These are phyloP conservation scores for Fusarium tanahbumbuense DNA, from an alignment of 2,329 filamentous ascomycete genomes.

Conservation along the genomic window DNA sequence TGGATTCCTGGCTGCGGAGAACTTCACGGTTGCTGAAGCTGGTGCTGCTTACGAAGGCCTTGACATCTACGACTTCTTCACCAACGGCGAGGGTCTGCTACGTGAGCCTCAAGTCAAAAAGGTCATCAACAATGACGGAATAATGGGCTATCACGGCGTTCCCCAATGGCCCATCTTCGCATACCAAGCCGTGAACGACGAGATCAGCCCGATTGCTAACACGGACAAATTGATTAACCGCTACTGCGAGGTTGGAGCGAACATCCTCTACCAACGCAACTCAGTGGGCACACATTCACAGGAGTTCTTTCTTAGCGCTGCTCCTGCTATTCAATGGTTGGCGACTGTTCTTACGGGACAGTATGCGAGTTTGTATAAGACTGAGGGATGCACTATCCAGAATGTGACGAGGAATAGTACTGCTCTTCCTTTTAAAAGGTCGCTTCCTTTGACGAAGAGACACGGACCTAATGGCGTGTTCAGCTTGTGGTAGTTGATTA, in stretches of 20 bases:
- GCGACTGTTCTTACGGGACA: slow-evolving; percentile 22
- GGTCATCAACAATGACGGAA: slow-evolving; percentile 35
- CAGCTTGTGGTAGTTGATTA: slow-evolving; percentile 21
- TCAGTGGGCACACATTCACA: slow-evolving; percentile 26
- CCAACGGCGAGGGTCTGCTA: slow-evolving; percentile 6
- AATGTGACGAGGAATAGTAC: slow-evolving; percentile 39
- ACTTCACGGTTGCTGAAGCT: slow-evolving; percentile 17
- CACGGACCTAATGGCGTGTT: slow-evolving; percentile 18
- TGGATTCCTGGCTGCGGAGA: slow-evolving; percentile 36
- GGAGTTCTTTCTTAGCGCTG: slow-evolving; percentile 18
- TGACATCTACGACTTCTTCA: slow-evolving; percentile 35
- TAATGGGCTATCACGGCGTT: slow-evolving; percentile 44
- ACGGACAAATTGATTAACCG: slow-evolving; percentile 35
- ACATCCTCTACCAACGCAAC: slow-evolving; percentile 43
- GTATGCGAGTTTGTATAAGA: slow-evolving; percentile 20
- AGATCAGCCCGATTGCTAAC: slow-evolving; percentile 34
- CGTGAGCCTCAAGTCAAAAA: slow-evolving; percentile 11
- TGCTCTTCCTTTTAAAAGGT: slow-evolving; percentile 7
- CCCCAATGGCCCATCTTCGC: slow-evolving; percentile 41
- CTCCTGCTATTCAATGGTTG: slow-evolving; percentile 32
- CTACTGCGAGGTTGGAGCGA: slow-evolving; percentile 37
- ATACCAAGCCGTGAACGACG: slow-evolving; percentile 37
- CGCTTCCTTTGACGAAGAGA: slow-evolving; percentile 17
- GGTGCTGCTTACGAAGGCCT: slow-evolving; percentile 19
- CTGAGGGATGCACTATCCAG: slow-evolving; percentile 38